These are phyloP conservation scores for Colletotrichum sp. DNA, from an alignment of 2,329 filamentous ascomycete genomes.

Conservation along the genomic window DNA sequence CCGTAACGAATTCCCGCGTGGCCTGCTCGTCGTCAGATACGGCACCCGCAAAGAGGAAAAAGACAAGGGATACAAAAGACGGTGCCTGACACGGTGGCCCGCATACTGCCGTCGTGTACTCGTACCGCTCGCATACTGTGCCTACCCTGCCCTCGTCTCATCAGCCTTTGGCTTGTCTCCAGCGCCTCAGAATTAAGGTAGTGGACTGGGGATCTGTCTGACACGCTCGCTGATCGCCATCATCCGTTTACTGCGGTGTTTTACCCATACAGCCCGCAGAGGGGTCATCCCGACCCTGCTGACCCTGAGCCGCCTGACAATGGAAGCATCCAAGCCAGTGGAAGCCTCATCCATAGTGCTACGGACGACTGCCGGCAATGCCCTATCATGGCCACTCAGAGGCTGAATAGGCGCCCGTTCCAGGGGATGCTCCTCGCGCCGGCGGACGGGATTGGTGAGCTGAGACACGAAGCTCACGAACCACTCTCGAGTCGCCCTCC, in stretches of 20 bases:
- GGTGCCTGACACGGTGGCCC: not conserved
- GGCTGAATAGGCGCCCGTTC: not conserved
- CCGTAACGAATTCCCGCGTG: not conserved
- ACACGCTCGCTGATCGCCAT: constrained; percentile 5
- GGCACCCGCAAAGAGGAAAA: not conserved
- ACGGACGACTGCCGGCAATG: not conserved
- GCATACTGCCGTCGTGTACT: not conserved
- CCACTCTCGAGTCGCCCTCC: not conserved
- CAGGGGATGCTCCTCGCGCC: not conserved
- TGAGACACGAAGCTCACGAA: not conserved
- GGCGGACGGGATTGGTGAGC: not conserved
- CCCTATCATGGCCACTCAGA: not conserved
- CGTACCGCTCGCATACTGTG: not conserved
- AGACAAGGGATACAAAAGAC: not conserved
- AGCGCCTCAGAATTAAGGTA: constrained; percentile 12
- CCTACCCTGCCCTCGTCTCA: not conserved
- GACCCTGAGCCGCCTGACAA: not conserved
- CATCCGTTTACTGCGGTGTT: not conserved
- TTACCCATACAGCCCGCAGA: not conserved
- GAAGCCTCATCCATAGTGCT: not conserved
- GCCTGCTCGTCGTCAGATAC: not conserved
- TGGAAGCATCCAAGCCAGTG: not conserved
- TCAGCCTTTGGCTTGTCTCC: not conserved
- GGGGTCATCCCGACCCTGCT: not conserved
- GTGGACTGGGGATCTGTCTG: constrained; percentile 5